A percentile compares a stretch with the other conserved stretches of the same genome.
These are phyloP conservation scores for Pyrrhoderma lamaoense DNA, from an alignment of 1,284 basidiomycete genomes.

Conservation along the genomic window DNA sequence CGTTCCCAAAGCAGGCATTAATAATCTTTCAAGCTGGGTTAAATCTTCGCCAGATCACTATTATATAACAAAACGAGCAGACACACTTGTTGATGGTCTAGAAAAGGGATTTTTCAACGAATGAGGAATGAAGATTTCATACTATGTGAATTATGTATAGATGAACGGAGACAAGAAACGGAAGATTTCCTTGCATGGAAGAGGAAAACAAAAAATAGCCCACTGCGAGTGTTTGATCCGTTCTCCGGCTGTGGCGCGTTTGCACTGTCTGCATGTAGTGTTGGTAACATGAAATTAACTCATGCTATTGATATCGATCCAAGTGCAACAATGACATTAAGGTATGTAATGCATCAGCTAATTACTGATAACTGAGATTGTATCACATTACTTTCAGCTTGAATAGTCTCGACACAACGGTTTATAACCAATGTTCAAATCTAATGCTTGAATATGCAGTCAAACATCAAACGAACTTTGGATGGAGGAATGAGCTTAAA, in stretches of 20 bases:
- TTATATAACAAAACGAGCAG: slow-evolving; percentile 44
- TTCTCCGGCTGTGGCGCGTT: slow-evolving; percentile 65
- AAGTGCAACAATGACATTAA: slow-evolving; percentile 58
- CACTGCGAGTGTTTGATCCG: slow-evolving; percentile 48
- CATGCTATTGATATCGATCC: slow-evolving; percentile 64
- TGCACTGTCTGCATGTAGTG: slow-evolving; percentile 45
- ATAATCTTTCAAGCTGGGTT: slow-evolving; percentile 41
- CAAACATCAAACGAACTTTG: slow-evolving; percentile 21
- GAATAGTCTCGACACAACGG: slow-evolving; percentile 25
- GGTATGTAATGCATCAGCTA: slow-evolving; percentile 30
- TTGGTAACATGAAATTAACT: slow-evolving; percentile 45
- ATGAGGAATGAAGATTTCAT: slow-evolving; percentile 33
- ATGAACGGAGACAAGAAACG: slow-evolving; percentile 28
- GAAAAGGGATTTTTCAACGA: slow-evolving; percentile 23
- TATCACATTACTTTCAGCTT: neutral
- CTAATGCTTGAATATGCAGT: slow-evolving; percentile 43
- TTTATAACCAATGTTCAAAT: slow-evolving; percentile 59
- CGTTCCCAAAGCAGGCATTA: slow-evolving; percentile 28
- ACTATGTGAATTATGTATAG: slow-evolving; percentile 30
- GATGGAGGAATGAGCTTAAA: slow-evolving; percentile 36
- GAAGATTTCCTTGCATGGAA: slow-evolving; percentile 23
- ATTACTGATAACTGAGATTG: slow-evolving; percentile 21
- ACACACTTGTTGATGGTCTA: slow-evolving; percentile 28
- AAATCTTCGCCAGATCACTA: slow-evolving; percentile 47
- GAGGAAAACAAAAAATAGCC: slow-evolving; percentile 29